A percentile compares a stretch with the other conserved stretches of the same genome.
These are phyloP conservation scores for Aspergillus asperescens DNA, from an alignment of 495 filamentous ascomycete genomes.

Conservation along the genomic window DNA sequence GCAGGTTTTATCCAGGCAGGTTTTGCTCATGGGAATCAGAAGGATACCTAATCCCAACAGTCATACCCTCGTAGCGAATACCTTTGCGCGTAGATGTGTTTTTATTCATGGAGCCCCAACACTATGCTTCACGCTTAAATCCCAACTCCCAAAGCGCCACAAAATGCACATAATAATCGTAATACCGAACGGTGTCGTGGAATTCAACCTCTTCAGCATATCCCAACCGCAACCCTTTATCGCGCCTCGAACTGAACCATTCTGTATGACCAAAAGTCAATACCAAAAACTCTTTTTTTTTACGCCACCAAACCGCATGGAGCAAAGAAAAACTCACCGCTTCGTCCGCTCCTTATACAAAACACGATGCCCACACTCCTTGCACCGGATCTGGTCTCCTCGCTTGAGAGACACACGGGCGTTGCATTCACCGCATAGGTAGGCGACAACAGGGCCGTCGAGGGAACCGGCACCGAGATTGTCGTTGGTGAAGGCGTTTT, in stretches of 20 bases:
- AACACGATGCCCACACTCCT: slow-evolving; percentile 92
- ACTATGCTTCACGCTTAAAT: background rate
- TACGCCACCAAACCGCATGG: background rate
- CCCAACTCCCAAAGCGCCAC: slow-evolving; percentile 16
- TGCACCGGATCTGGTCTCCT: slow-evolving; percentile 86
- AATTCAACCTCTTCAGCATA: background rate
- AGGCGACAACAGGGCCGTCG: slow-evolving; percentile 57
- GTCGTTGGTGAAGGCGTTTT: slow-evolving; percentile 36
- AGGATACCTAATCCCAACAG: background rate
- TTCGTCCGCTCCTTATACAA: slow-evolving; percentile 98
- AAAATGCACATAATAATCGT: slow-evolving; percentile 14
- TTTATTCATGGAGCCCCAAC: background rate
- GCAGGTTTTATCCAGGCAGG: background rate
- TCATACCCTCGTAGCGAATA: background rate
- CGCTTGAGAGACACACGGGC: slow-evolving; percentile 72
- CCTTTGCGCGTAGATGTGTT: background rate
- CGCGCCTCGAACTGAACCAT: slow-evolving; percentile 99
- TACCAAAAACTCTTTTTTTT: no score
- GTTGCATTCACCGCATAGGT: slow-evolving; percentile 93
- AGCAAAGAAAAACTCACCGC: slow-evolving; percentile 54
- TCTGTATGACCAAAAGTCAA: slow-evolving; percentile 35
- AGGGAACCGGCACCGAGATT: slow-evolving; percentile 23
- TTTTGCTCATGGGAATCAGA: background rate
- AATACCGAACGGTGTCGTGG: background rate
- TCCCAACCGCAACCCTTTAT: slow-evolving; percentile 32